Base-by-base conservation (phyloP, 495 filamentous ascomycete species). In the Amphirosellinia nigrospora region DNA sequence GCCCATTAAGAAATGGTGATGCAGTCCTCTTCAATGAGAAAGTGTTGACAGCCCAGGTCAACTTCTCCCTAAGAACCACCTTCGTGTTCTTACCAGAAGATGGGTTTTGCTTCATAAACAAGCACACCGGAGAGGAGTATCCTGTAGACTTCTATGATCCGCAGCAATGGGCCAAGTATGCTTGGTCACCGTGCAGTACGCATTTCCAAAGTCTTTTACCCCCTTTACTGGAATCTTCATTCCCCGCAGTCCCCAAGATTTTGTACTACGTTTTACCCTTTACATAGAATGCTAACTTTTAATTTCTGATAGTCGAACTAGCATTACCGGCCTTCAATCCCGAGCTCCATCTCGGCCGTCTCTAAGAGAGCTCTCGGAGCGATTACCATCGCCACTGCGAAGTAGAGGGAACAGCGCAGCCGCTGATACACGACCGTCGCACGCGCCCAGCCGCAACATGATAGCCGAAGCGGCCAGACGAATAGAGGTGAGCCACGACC, bases 1-100 rank as follows among this genome's bases (percentile, higher is more conserved):
- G 95, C 1, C 94, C 95, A 0, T 74, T 99, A 3, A 89, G 95
- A 53, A 96, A 96, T 74, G 94, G 94, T 15, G 95, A 98, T 75
- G 91, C 94, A 32, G 96, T 98, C 1, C 84, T 97, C 4, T 81
- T 99, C 41, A 97, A 93, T 75, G 94, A 93, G 26, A 92, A 93
- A 67, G 92, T 98, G 2, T 85, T 99, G 2, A 97, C 94, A 1
- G 94, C 96, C 0, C 94, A 97, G 79, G 94, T 97, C 61, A 97
- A 95, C 79, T 98, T 99, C 79, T 93, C 92, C 1, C 87, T 99
- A 48, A 91, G 95, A 8, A 97, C 93, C 3, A 92, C 87, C 65
- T 99, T 91, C 73, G 87, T 90, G 26, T 89, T 98, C 26, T 86
- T 99, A 1, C 95, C 96, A 4, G 91, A 97, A 69, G 90, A 94